Evolutionary conservation across 176 grass and related monocot species (phyloP).

Genomic region (Aegilops sharonensis): DNA sequence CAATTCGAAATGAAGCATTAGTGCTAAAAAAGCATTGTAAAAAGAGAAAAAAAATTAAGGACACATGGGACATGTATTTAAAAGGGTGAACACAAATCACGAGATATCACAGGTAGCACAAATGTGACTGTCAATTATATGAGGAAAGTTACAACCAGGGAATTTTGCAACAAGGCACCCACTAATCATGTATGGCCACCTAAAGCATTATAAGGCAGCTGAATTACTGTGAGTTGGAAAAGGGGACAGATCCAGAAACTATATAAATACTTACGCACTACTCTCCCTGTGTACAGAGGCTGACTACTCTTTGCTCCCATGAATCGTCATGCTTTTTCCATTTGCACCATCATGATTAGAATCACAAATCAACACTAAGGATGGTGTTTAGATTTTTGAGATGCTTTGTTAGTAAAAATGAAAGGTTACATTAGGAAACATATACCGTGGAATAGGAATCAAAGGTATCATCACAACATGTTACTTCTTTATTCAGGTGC

Average conservation of each 20-base stretch:
- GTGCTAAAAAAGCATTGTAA: neutral
- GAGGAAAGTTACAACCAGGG: neutral
- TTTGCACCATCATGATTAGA: neutral
- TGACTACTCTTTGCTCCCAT: neutral
- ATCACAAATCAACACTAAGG: neutral
- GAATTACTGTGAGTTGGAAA: neutral
- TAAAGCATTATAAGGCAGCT: neutral
- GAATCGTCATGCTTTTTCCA: neutral
- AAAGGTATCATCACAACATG: neutral
- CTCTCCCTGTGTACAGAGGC: neutral
- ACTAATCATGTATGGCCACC: neutral
- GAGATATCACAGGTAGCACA: neutral
- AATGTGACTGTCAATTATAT: neutral
- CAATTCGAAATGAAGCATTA: neutral
- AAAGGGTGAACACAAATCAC: neutral
- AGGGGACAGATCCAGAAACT: neutral
- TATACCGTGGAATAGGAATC: neutral
- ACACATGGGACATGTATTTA: neutral
- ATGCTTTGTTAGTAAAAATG: neutral
- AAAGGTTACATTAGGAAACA: neutral
- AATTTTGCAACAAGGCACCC: neutral
- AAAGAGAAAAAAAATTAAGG: neutral
- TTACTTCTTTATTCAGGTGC: neutral
- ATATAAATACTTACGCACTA: neutral
- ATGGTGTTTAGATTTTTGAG: neutral